A percentile compares a stretch with the other conserved stretches of the same genome.
phyloP scores from a whole-genome alignment of 2,329 filamentous ascomycete genomes.

The Cercospora nicotianae region DNA sequence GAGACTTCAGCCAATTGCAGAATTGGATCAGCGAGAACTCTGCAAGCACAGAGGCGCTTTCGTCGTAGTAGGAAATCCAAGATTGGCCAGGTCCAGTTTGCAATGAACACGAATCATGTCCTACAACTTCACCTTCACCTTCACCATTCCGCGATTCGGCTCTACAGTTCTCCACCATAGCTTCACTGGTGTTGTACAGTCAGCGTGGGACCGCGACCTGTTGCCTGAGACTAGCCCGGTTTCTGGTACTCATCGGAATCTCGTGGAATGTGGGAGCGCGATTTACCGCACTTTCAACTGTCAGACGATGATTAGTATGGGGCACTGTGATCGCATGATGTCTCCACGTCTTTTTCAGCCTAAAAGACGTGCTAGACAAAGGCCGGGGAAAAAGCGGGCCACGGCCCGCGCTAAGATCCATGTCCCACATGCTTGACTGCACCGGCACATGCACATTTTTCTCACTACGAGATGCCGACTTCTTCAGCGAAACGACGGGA shows the following conservation, averaged over 20 bases:
- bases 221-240: background rate
- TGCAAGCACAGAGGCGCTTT: background rate
- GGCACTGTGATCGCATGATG: background rate
- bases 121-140: background rate
- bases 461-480: background rate
- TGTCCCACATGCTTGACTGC: background rate
- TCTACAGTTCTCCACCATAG: background rate
- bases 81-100: background rate
- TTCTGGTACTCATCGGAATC: background rate
- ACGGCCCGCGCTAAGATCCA: background rate
- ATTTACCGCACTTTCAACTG: background rate
- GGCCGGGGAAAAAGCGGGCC: background rate
- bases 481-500: background rate
- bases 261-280: background rate
- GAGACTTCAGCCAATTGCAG: conserved; percentile 1
- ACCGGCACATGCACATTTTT: background rate
- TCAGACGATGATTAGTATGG: background rate
- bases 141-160: background rate
- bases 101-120: background rate
- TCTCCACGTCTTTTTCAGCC: background rate
- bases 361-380: background rate
- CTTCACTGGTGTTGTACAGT: background rate
- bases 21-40: conserved; percentile 3
- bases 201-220: background rate
- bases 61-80: background rate